A percentile compares a stretch with the other conserved stretches of the same genome.
Conservation (phyloP, 345 rosid genomes). For the Melaleuca alternifolia region DNA sequence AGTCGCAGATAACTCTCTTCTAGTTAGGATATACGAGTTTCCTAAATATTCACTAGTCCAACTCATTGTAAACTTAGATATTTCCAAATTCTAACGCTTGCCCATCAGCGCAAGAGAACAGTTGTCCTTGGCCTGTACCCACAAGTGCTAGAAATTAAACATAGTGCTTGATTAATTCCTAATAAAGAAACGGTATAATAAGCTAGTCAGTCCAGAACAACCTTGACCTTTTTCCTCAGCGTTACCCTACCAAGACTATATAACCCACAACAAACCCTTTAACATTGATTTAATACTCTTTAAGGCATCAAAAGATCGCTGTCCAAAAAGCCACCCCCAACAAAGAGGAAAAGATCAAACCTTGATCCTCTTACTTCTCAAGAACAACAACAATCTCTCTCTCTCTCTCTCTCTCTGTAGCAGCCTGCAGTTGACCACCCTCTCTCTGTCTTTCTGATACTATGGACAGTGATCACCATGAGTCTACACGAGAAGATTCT, state of each 20-base stretch:
- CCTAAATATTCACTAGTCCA: neutral
- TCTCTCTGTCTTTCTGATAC: neutral
- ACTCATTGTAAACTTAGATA: neutral
- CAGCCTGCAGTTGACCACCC: neutral
- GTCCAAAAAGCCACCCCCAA: neutral
- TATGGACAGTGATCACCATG: neutral
- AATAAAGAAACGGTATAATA: neutral
- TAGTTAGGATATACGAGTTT: neutral
- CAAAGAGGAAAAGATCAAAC: neutral
- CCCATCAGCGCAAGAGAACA: neutral
- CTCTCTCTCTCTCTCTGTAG: neutral
- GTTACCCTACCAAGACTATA: neutral
- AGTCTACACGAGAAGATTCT: neutral
- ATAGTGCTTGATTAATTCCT: neutral
- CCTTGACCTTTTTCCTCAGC: neutral
- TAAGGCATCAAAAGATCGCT: neutral
- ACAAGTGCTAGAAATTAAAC: neutral
- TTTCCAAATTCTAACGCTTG: neutral
- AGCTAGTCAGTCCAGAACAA: neutral
- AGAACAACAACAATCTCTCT: neutral
- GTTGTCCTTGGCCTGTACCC: neutral
- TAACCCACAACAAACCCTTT: neutral
- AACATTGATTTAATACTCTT: neutral
- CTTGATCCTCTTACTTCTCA: neutral
- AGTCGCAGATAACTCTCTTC: neutral